Evolutionary conservation across 495 filamentous ascomycete species (phyloP), one percentile per base, ranked within the genome.

Genomic region (Acidiella bohemica): DNA sequence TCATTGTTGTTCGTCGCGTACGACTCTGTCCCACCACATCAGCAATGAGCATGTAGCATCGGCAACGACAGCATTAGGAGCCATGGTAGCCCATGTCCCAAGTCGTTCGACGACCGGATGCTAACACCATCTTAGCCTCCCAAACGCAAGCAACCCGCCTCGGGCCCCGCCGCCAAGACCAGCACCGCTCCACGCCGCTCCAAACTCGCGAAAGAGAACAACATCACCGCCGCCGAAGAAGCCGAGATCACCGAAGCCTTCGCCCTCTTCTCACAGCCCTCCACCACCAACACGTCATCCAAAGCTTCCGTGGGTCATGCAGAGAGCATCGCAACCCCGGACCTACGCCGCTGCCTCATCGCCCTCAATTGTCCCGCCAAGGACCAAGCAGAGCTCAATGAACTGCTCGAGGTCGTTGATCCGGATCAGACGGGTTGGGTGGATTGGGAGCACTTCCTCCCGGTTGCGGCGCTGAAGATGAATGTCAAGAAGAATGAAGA

Each of bases 181-280:
- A 31, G 51, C 13, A 28, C 30, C 2, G 21, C 41, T 14, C 45
- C 45, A 41, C 50, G 60, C 14, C 68, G 70, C 32, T 93, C 86
- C 49, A 88, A 84, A 56, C 81, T 93, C 44, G 86, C 87, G 3
- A 82, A 82, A 58, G 82, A 90, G 47, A 75, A 95, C 67, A 72
- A 81, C 57, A 76, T 97, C 58, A 78, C 75, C 20, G 75, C 73
- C 16, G 73, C 75, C 35, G 80, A 94, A 64, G 90, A 97, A 56
- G 66, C 71, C 48, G 84, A 94, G 58, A 93, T 97, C 51, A 74
- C 74, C 51, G 85, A 93, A 59, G 86, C 85, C 12, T 97, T 90
- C 61, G 61, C 70, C 22, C 68, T 95, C 13, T 97, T 95, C 59
- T 62, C 81, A 1, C 44, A 57, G 2, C 39, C 51, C 11, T 51